These are phyloP conservation scores for Colletotrichum noveboracense DNA, from an alignment of 2,329 filamentous ascomycete species.

Conservation along the genomic window DNA sequence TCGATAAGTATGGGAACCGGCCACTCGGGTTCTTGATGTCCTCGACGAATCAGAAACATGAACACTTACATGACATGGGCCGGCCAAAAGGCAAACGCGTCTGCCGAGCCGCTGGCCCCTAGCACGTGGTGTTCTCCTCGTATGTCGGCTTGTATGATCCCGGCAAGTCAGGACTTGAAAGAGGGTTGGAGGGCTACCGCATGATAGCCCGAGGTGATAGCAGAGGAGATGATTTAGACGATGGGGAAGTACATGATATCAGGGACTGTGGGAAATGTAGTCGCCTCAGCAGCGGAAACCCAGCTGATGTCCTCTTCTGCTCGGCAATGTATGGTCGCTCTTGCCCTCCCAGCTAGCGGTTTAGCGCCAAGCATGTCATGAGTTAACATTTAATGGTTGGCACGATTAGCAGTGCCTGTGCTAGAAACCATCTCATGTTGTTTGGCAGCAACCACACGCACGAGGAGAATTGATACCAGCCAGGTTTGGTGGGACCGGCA, in stretches of 20 bases:
- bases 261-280: background rate
- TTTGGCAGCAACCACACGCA: background rate
- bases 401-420: background rate
- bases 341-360: accelerated
- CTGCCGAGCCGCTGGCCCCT: background rate
- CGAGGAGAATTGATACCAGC: background rate
- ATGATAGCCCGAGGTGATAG: background rate
- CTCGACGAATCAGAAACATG: background rate
- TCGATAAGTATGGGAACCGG: background rate
- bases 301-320: background rate
- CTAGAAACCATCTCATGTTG: background rate
- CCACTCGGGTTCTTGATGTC: background rate
- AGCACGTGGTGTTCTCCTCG: background rate
- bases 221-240: background rate
- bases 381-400: accelerated
- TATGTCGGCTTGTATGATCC: background rate
- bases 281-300: accelerated
- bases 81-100: background rate
- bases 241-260: background rate
- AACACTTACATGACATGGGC: background rate
- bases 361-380: background rate
- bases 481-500: background rate
- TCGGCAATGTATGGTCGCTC: accelerated
- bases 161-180: background rate
- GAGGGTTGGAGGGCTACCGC: background rate